Conservation (phyloP, 345 rosid species). For the Lumnitzera littorea region DNA sequence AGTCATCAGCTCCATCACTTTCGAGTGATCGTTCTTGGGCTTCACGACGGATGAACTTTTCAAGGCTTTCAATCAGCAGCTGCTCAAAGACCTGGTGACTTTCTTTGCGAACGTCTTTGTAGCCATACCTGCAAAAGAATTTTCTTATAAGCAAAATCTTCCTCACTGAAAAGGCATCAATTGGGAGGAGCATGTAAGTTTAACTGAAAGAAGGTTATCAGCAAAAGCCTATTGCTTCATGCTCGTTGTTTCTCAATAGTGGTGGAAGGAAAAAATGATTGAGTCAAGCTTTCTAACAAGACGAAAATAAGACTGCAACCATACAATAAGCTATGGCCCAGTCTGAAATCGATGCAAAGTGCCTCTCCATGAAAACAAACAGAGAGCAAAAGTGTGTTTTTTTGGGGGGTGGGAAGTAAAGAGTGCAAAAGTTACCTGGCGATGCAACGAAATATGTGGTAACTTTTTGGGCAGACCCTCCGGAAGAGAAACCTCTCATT, state of each 20-base stretch:
- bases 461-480: slow-evolving; percentile 77
- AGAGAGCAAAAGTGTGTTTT: no score
- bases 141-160: background rate
- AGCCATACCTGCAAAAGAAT: slow-evolving; percentile 67
- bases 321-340: no score
- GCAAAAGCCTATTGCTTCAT: no score
- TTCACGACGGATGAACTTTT: slow-evolving; percentile 92
- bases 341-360: background rate
- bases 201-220: no score
- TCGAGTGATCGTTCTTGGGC: slow-evolving; percentile 87
- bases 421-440: slow-evolving; percentile 52
- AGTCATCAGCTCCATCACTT: slow-evolving; percentile 74
- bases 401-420: background rate
- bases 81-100: slow-evolving; percentile 94
- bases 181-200: no score
- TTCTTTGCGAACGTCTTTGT: slow-evolving; percentile 92
- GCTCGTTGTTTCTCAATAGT: no score
- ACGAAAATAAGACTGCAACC: no score
- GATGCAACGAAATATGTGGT: slow-evolving; percentile 95
- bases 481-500: slow-evolving; percentile 96
- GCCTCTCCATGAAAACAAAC: background rate
- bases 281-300: no score
- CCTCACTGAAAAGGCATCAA: no score
- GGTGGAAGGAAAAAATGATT: no score
- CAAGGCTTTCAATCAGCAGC: slow-evolving; percentile 93